Conservation (phyloP, 768 basidiomycete species). For the Boletus subcaerulescens region DNA sequence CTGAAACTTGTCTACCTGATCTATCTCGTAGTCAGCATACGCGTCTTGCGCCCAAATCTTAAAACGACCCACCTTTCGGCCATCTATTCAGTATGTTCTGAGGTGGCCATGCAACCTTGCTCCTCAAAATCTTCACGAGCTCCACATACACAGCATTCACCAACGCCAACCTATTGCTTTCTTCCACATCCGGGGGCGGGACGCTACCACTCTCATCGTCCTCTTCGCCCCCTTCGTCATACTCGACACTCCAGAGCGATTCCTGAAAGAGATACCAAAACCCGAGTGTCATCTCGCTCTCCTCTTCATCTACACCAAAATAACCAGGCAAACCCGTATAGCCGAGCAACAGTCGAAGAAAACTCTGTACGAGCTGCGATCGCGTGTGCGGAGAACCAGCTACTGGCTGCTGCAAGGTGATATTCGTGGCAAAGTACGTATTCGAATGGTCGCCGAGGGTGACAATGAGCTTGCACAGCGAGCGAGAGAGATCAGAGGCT, state of each 20-base stretch:
- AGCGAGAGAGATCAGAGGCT: conserved; percentile 59
- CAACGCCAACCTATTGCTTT: conserved; percentile 45
- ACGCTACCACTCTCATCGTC: conserved; percentile 9
- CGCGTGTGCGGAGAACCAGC: conserved; percentile 37
- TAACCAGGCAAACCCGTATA: conserved; percentile 75
- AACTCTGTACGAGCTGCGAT: conserved; percentile 60
- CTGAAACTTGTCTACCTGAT: conserved; percentile 76
- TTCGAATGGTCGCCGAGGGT: conserved; percentile 87
- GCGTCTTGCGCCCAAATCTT: not conserved
- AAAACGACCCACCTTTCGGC: conserved; percentile 60
- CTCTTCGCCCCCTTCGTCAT: conserved; percentile 38
- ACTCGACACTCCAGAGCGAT: conserved; percentile 70
- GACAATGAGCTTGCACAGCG: conserved; percentile 75
- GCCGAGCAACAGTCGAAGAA: conserved; percentile 65
- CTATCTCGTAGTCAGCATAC: conserved; percentile 36
- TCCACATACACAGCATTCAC: conserved; percentile 79
- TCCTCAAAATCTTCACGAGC: conserved; percentile 64
- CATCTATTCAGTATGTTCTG: conserved; percentile 45
- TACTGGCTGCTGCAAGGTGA: conserved; percentile 47
- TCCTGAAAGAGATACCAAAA: conserved; percentile 95
- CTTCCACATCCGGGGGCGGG: conserved; percentile 20
- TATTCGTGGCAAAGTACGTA: conserved; percentile 66
- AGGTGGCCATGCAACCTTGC: conserved; percentile 74
- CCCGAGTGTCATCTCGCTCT: conserved; percentile 80
- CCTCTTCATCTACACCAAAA: conserved; percentile 81